A percentile compares a stretch with the other conserved stretches of the same genome.
Conservation (phyloP, 1,284 basidiomycete species). For the Coniferiporia sulphurascens region DNA sequence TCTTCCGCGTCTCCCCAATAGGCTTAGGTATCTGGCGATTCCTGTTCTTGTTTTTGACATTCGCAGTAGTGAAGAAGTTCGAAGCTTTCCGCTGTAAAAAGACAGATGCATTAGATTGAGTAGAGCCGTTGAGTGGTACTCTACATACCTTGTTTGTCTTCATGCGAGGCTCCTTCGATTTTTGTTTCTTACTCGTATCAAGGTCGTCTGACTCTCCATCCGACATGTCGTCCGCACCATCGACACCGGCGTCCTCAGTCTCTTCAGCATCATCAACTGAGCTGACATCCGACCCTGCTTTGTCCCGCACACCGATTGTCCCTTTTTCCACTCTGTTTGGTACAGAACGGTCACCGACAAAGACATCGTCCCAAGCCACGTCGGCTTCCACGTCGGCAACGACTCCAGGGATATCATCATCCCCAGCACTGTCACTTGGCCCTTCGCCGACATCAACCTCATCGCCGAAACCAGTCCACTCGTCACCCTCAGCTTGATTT, state of each 20-base stretch:
- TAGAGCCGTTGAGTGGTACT: constrained; percentile 6
- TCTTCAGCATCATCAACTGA: constrained; percentile 23
- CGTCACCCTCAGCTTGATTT: constrained; percentile 23
- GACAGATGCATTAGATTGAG: not conserved
- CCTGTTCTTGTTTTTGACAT: constrained; percentile 87
- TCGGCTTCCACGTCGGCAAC: constrained; percentile 29
- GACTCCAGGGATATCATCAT: constrained; percentile 1
- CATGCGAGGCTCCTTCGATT: constrained; percentile 71
- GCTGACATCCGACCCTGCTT: constrained; percentile 17
- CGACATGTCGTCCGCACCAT: constrained; percentile 15
- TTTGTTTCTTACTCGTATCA: constrained; percentile 13
- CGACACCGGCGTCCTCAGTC: constrained; percentile 10
- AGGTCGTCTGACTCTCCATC: constrained; percentile 19
- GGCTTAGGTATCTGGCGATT: constrained; percentile 41
- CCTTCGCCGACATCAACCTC: constrained; percentile 15
- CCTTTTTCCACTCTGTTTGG: constrained; percentile 24
- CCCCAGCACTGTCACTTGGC: not conserved
- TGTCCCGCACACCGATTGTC: constrained; percentile 31
- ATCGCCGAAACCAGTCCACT: constrained; percentile 23
- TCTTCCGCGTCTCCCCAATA: constrained; percentile 49
- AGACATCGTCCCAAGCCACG: constrained; percentile 21
- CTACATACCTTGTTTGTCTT: constrained; percentile 76
- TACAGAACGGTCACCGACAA: constrained; percentile 11
- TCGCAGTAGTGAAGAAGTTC: constrained; percentile 87
- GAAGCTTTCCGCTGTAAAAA: constrained; percentile 68